Conservation (phyloP, 1,284 basidiomycete genomes). For the Rhodotorula glutinis region DNA sequence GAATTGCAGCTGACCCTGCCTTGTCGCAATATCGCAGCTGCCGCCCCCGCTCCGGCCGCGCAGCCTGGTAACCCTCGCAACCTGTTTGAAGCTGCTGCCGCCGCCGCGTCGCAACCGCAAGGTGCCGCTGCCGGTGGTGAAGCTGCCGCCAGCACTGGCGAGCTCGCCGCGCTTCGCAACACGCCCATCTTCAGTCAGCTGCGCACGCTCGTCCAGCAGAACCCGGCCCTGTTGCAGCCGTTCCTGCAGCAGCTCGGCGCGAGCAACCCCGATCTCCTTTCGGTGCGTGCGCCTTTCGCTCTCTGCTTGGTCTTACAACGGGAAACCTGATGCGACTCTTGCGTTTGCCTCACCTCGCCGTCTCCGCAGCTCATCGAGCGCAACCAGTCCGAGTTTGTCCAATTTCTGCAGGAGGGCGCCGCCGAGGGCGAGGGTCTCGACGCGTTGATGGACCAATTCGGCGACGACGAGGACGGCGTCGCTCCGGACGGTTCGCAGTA, state of each 20-base stretch:
- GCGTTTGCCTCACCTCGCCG: neutral
- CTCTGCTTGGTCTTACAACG: no score
- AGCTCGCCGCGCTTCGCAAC: constrained; percentile 52
- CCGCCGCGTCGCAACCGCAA: constrained; percentile 43
- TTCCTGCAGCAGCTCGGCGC: constrained; percentile 75
- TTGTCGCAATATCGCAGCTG: neutral
- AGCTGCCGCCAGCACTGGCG: constrained; percentile 41
- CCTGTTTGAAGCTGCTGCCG: constrained; percentile 50
- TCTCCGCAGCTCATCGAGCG: constrained; percentile 37
- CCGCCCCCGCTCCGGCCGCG: neutral
- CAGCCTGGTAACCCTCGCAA: constrained; percentile 42
- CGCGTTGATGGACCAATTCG: constrained; percentile 34
- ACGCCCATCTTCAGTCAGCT: constrained; percentile 30
- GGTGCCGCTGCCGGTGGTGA: constrained; percentile 41
- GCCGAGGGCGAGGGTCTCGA: constrained; percentile 41
- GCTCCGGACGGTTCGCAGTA: constrained; percentile 54
- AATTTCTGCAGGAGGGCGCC: constrained; percentile 43
- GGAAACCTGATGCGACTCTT: neutral
- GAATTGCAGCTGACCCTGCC: neutral
- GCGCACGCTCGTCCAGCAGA: constrained; percentile 62
- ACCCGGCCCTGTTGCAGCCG: constrained; percentile 73
- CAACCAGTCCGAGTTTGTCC: constrained; percentile 44
- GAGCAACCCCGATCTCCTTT: constrained; percentile 64
- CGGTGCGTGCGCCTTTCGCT: constrained; percentile 13
- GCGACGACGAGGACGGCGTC: constrained; percentile 23